phyloP scores from a whole-genome alignment of 192 early-diverging fungal genomes.

The Linnemannia schmuckeri region DNA sequence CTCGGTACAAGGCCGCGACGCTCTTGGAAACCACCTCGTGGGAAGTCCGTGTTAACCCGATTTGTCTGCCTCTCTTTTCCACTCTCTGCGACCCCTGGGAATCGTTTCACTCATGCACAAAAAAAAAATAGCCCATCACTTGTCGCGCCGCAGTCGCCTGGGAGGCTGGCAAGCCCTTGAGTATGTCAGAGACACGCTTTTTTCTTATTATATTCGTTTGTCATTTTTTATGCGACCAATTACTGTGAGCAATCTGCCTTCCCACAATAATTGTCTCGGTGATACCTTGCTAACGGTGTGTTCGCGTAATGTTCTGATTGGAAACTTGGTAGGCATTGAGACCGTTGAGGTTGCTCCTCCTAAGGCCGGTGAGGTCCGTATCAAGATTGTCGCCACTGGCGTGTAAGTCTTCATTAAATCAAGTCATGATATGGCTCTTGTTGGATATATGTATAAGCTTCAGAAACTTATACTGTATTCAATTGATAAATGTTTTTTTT shows the following conservation, averaged over 20 bases:
- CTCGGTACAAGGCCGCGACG: background rate
- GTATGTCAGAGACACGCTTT: constrained; percentile 66
- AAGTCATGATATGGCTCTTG: background rate
- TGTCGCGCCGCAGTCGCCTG: constrained; percentile 97
- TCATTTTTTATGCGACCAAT: background rate
- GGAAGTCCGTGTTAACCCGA: no score
- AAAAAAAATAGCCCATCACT: constrained; percentile 64
- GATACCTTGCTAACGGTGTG: background rate
- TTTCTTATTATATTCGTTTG: background rate
- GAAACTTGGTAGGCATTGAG: constrained; percentile 77
- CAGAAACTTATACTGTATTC: background rate
- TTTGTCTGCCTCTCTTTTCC: no score
- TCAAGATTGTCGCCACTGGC: constrained; percentile 93
- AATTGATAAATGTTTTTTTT: constrained; percentile 30
- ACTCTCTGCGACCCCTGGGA: no score
- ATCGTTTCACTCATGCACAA: background rate
- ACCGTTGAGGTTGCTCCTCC: constrained; percentile 96
- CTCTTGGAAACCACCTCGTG: no score
- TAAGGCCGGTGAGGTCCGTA: constrained; percentile 92
- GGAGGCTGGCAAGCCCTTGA: constrained; percentile 92
- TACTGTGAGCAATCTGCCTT: background rate
- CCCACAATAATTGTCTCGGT: background rate
- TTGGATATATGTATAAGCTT: background rate
- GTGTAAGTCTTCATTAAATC: constrained; percentile 63
- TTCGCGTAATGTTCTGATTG: background rate